phyloP scores from a whole-genome alignment of 768 basidiomycete species.

The Crepidotus variabilis region DNA sequence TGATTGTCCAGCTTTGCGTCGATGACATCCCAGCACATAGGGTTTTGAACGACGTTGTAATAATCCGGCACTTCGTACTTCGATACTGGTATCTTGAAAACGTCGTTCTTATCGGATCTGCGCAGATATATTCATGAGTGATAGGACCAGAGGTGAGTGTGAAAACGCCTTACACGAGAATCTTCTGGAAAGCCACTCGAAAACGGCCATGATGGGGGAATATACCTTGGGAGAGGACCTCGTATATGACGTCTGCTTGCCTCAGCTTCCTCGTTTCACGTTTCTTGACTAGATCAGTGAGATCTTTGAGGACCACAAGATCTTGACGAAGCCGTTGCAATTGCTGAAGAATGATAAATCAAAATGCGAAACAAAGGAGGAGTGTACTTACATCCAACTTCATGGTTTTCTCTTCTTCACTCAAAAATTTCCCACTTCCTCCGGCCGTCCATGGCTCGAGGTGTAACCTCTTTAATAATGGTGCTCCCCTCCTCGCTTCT shows the following conservation, averaged over 20 bases:
- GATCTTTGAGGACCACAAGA: conserved; percentile 63
- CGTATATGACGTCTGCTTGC: conserved; percentile 64
- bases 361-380: background rate
- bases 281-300: conserved; percentile 66
- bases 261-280: conserved; percentile 80
- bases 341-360: conserved; percentile 27
- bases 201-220: conserved; percentile 65
- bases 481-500: conserved; percentile 90
- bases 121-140: background rate
- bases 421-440: conserved; percentile 56
- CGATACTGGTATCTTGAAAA: conserved; percentile 83
- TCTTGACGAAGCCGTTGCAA: conserved; percentile 70
- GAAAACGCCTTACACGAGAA: conserved; percentile 53
- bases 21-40: conserved; percentile 88
- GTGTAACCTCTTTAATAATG: conserved; percentile 87
- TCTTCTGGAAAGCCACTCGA: conserved; percentile 62
- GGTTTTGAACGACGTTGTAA: conserved; percentile 77
- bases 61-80: conserved; percentile 84
- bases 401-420: conserved; percentile 77
- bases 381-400: conserved; percentile 68
- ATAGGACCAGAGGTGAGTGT: background rate
- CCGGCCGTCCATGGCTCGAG: conserved; percentile 96
- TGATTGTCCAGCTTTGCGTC: conserved; percentile 77
- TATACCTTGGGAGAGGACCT: conserved; percentile 57
- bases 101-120: conserved; percentile 70